Base-by-base conservation (phyloP, 2,329 filamentous ascomycete species). In the Allantophomopsis lycopodina region DNA sequence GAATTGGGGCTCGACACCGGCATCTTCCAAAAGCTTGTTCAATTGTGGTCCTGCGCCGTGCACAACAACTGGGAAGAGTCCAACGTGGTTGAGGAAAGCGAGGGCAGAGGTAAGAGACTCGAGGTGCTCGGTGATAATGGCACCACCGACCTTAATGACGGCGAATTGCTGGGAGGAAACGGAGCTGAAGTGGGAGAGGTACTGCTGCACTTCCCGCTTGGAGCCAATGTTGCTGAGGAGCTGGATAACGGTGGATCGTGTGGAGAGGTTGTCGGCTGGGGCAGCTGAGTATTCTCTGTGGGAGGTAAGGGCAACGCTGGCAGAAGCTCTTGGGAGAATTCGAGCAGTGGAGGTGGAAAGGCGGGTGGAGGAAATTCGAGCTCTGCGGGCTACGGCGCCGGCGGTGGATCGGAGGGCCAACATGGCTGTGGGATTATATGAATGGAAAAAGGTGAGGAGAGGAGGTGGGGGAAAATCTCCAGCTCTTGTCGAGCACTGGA, bases 151-250 rank as follows among this genome's bases (percentile, higher is more conserved):
- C 69, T 98, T 98, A 63, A 98, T 94, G 37, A 98, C 89, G 49
- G 88, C 89, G 60, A 96, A 98, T 57, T 94, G 87, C 66, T 96
- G 88, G 30, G 87, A 94, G 35, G 87, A 91, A 45, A 95, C 88
- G 28, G 88, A 94, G 50, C 83, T 91, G 70, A 98, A 98, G 60
- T 96, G 87, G 49, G 88, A 91, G 43, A 96, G 79, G 62, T 96
- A 96, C 63, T 96, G 89, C 68, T 95, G 85, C 47, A 93, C 86
- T 66, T 98, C 89, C 45, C 89, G 73, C 73, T 93, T 94, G 46
- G 87, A 94, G 46, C 87, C 89, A 59, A 96, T 93, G 64, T 89
- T 94, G 66, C 86, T 94, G 50, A 96, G 72, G 44, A 94, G 74
- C 65, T 89, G 85, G 55, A 93, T 81, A 47, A 94, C 86, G 40